These are phyloP conservation scores for Cryptococcus sp. DNA, from an alignment of 1,284 basidiomycete species.

Conservation along the genomic window DNA sequence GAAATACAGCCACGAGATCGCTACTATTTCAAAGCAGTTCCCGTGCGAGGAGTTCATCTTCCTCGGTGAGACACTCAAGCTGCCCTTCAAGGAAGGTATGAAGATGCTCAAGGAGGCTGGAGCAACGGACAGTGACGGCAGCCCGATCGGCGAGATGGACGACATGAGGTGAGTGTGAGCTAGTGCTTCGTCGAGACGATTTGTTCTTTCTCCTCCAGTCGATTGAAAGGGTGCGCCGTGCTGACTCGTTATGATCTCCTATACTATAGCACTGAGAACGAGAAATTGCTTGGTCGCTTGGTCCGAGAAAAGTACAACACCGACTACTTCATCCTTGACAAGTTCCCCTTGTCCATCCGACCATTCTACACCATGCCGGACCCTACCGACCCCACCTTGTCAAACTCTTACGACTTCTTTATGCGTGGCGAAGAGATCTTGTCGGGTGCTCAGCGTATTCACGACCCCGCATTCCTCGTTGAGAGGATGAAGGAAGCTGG, in stretches of 20 bases:
- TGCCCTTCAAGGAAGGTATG: slow-evolving; percentile 85
- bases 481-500: slow-evolving; percentile 74
- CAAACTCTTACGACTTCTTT: slow-evolving; percentile 99
- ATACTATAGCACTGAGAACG: slow-evolving; percentile 59
- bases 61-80: slow-evolving; percentile 73
- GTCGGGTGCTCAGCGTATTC: slow-evolving; percentile 95
- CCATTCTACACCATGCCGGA: slow-evolving; percentile 99
- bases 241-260: neutral
- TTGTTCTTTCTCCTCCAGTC: too few species aligned
- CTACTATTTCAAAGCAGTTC: slow-evolving; percentile 79
- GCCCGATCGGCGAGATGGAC: slow-evolving; percentile 67
- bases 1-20: slow-evolving; percentile 77
- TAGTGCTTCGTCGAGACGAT: too few species aligned
- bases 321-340: slow-evolving; percentile 97
- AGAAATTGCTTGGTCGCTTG: slow-evolving; percentile 85
- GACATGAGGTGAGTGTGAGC: slow-evolving; percentile 75
- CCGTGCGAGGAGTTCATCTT: slow-evolving; percentile 88
- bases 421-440: slow-evolving; percentile 99
- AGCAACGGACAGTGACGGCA: slow-evolving; percentile 58
- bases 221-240: neutral
- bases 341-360: slow-evolving; percentile 88
- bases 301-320: slow-evolving; percentile 91
- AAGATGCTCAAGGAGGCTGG: slow-evolving; percentile 82
- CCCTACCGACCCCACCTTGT: slow-evolving; percentile 80
- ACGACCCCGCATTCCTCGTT: slow-evolving; percentile 79